phyloP scores from a whole-genome alignment of 257 asterid genomes.

The Eustoma russellianum region DNA sequence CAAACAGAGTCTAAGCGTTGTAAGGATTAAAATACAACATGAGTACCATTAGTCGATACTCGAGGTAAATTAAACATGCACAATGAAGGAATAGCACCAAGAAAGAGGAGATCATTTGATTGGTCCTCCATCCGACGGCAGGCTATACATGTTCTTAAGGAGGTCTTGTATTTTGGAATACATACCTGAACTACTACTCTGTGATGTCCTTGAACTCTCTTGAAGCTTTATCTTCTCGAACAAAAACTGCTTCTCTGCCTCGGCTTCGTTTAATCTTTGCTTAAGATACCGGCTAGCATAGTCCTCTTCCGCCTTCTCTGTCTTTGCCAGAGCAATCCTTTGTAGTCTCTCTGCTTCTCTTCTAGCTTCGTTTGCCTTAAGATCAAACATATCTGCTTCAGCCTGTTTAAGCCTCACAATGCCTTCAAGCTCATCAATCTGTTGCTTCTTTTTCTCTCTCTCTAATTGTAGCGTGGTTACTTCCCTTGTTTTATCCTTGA shows the following conservation, averaged over 20 bases:
- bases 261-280: conserved; percentile 89
- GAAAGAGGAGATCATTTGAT: conserved; percentile 23
- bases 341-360: conserved; percentile 88
- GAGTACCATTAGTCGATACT: too few relatives aligned
- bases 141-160: conserved; percentile 60
- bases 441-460: conserved; percentile 71
- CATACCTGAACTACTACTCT: conserved; percentile 48
- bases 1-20: conserved; percentile 1
- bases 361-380: conserved; percentile 83
- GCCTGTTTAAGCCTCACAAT: conserved; percentile 82
- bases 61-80: too few relatives aligned
- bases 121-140: conserved; percentile 29
- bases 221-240: conserved; percentile 85
- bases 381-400: conserved; percentile 89
- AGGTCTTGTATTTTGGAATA: conserved; percentile 71
- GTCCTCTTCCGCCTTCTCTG: conserved; percentile 83
- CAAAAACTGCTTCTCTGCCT: conserved; percentile 84
- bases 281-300: conserved; percentile 81
- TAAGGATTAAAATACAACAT: conserved; percentile 14
- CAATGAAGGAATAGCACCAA: conserved; percentile 20
- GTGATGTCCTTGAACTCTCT: conserved; percentile 59
- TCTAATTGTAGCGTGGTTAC: conserved; percentile 65
- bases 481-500: conserved; percentile 81
- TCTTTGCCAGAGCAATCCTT: conserved; percentile 74
- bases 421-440: conserved; percentile 78